Base-by-base conservation (phyloP, 345 rosid genomes). In the Ceriops tagal region DNA sequence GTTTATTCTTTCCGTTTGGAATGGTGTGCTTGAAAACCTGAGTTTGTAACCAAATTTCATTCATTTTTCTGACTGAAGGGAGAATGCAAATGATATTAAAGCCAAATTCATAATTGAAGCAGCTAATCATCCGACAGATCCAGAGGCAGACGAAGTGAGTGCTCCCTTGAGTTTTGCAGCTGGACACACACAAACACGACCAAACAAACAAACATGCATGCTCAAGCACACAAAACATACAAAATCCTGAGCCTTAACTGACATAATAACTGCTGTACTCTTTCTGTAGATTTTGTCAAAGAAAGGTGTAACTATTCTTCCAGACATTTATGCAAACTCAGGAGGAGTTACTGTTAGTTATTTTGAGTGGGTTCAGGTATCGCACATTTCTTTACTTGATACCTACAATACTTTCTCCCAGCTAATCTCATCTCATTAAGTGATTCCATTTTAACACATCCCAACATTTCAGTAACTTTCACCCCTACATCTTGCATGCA, bases 331-430 rank as follows among this genome's bases (percentile, higher is more conserved):
- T 78, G 93, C 99, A 20, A 95, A 95, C 82, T 89, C 99, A 1
- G 97, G 97, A 65, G 97, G 99, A 74, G 99, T 95, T 20, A 92
- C 97, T 7, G 97, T 95, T 57, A 95, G 97, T 71, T 90, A 95
- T 91, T 95, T 95, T 32, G 99, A 95, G 78, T 95, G 96, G 99
- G 99, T 91, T 76, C 97, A 91, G 96, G 98, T 90, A 87, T 31
- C 39, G 11, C 30, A 37, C 24, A 19, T 19, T 56, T 19, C 3
- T 22, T 0, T 43, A 4, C 49, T 43, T 43, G 5, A 13, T 3
- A 43, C 49, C 49, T 43, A 43, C 1, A 13, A 13, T 43, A 3
- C 49, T 43, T 43, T 43, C 22, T 56, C 59, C 59, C 49, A 43
- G 49, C 18, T 11, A 43, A 11, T 43, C 5, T 43, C 5, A 3